A percentile compares a stretch with the other conserved stretches of the same genome.
Evolutionary conservation across 805 yeast genomes (phyloP).

Genomic region (Ogataea polymorpha): DNA sequence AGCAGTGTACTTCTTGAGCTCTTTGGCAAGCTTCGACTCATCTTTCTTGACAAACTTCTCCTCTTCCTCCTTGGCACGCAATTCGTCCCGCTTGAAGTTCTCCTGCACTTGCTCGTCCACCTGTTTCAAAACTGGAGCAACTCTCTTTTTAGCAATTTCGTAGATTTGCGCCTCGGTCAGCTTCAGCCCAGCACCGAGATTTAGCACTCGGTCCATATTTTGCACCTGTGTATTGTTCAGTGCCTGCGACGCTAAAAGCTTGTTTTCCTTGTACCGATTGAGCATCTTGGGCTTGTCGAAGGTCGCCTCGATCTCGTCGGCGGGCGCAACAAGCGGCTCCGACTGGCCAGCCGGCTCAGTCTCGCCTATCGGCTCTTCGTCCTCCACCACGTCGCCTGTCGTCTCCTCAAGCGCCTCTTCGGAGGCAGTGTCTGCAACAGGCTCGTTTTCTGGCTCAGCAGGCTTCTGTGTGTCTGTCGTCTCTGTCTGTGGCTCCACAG

Average conservation of each 20-base stretch:
- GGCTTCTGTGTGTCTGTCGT: background rate
- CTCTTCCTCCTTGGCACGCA: conserved; percentile 38
- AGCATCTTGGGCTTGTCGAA: conserved; percentile 49
- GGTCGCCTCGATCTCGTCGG: conserved; percentile 38
- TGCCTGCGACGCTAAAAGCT: conserved; percentile 45
- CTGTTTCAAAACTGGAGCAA: conserved; percentile 49
- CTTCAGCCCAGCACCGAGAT: conserved; percentile 52
- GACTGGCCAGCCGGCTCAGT: conserved; percentile 4
- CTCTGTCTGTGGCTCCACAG: conserved; percentile 2
- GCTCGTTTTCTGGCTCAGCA: too few species aligned
- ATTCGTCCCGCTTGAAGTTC: conserved; percentile 39
- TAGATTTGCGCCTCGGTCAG: conserved; percentile 54
- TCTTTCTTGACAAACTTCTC: conserved; percentile 34
- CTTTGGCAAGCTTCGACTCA: conserved; percentile 32
- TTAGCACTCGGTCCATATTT: conserved; percentile 47
- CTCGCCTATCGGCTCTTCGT: conserved; percentile 20
- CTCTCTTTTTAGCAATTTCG: conserved; percentile 53
- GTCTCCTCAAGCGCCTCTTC: conserved; percentile 12
- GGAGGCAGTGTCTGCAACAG: conserved; percentile 2
- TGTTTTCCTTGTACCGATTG: conserved; percentile 47
- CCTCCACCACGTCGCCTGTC: conserved; percentile 16
- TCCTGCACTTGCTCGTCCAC: conserved; percentile 49
- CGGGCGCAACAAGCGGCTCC: conserved; percentile 15
- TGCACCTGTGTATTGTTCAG: conserved; percentile 40
- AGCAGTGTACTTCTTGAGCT: conserved; percentile 36